Base-by-base conservation (phyloP, 2,329 filamentous ascomycete species). In the Ascochyta pisi region DNA sequence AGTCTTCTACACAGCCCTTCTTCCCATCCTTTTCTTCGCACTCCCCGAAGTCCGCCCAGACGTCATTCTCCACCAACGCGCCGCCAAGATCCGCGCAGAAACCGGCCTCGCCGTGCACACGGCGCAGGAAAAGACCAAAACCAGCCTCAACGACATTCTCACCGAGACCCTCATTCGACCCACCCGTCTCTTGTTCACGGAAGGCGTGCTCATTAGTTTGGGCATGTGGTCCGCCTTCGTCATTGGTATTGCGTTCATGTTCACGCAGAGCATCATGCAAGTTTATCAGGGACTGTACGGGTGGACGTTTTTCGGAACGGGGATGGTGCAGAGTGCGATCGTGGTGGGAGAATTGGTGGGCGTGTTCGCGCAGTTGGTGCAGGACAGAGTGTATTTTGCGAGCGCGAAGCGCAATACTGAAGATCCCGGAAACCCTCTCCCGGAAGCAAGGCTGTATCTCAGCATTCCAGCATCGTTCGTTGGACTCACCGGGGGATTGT, bases 161-260 rank as follows among this genome's bases (percentile, higher is more conserved):
- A 62, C 61, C 22, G 70, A 70, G 35, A 78, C 77, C 0, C 74
- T 80, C 34, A 67, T 71, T 35, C 67, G 72, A 1, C 73, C 73
- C 7, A 63, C 70, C 0, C 73, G 74, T 34, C 77, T 83, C 63
- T 74, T 83, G 4, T 73, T 70, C 60, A 83, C 81, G 1, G 81
- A 84, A 67, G 77, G 77, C 3, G 81, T 84, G 0, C 76, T 83
- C 2, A 73, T 81, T 38, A 75, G 75, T 42, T 76, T 78, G 42
- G 81, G 80, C 1, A 54, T 83, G 16, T 82, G 80, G 79, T 80
- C 78, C 7, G 77, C 78, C 15, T 80, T 82, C 53, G 74, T 75
- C 54, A 73, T 79, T 45, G 78, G 79, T n/a, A 77, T 74, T 2
- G 75, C 81, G 19, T 83, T 79, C 65, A 74, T 82, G 59, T 82